Evolutionary conservation across 1,284 basidiomycete genomes (phyloP), one percentile per base, ranked within the genome.

Genomic region (Sporisorium reilianum): DNA sequence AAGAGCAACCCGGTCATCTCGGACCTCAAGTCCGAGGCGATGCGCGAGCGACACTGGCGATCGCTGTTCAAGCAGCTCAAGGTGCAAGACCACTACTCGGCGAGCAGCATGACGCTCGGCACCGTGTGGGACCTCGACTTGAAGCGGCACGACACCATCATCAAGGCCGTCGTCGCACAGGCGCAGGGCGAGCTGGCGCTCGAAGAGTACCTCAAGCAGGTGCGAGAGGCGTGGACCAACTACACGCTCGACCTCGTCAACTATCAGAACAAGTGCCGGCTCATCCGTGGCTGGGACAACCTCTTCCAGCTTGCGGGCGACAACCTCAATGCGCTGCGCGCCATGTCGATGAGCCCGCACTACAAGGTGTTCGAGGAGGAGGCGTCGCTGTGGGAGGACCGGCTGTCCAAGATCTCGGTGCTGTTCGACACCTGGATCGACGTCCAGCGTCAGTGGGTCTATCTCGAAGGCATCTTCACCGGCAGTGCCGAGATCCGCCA

Each of bases 341-440:
- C 96, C 2, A 99, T 99, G 97, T 77, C 79, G 20, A 81, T 81
- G 72, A 80, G 77, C 22, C 77, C 81, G 23, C 78, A 84, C 66
- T 83, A 83, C 77, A 83, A 83, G 62, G 79, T 82, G 28, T 84
- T 83, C 42, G 86, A 87, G 63, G 86, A 87, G 55, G 86, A 87
- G 55, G 86, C 86, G 3, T 77, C 74, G 20, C 65, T 85, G 2
- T 87, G 86, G 86, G 84, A 85, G 48, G 86, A 86, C 38, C 65
- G 80, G 16, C 72, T 84, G 14, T 78, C 79, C 40, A 80, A 81
- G 59, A 75, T 84, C 58, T 79, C 80, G 48, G 94, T 97, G 28
- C 89, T 99, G 16, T 99, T 99, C 84, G 95, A 99, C 85, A 92
- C 98, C 40, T 99, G 97, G 97, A 97, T 98, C 78, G 97, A 99